phyloP scores from a whole-genome alignment of 2,329 filamentous ascomycete genomes.

The Eutypella sp. region DNA sequence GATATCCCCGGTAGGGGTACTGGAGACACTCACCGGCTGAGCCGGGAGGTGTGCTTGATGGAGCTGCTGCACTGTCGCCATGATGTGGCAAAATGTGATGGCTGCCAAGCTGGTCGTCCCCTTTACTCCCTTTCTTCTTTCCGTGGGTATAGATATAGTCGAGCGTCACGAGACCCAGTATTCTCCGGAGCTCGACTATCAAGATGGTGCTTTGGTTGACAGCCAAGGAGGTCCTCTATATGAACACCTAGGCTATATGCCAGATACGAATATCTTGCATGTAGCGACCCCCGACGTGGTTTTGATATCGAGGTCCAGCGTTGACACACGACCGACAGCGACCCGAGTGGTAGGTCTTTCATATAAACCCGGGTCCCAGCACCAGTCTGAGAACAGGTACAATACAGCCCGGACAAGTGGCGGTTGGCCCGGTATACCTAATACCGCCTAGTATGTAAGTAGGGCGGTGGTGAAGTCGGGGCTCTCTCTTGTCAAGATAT shows the following conservation, averaged over 20 bases:
- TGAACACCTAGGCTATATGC: background rate
- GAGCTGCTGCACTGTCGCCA: constrained; percentile 42
- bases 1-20: constrained; percentile 13
- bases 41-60: constrained; percentile 47
- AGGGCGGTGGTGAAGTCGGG: background rate
- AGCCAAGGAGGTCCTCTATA: background rate
- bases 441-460: background rate
- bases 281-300: too few relatives aligned
- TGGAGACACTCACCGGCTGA: constrained; percentile 31
- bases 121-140: too few relatives aligned
- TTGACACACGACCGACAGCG: background rate
- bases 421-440: background rate
- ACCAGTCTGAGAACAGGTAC: background rate
- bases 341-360: background rate
- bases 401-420: background rate
- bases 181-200: background rate
- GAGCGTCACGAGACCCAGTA: background rate
- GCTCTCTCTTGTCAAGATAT: background rate
- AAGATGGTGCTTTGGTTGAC: background rate
- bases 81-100: constrained; percentile 13
- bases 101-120: constrained; percentile 3
- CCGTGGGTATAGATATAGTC: background rate
- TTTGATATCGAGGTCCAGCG: too few relatives aligned
- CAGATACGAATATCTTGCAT: too few relatives aligned
- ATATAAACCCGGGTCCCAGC: background rate